Percentiles rank a stretch among this genome's conserved stretches.
Evolutionary conservation across 2,329 filamentous ascomycete species (phyloP).

Genomic region (Celoporthe dispersa): DNA sequence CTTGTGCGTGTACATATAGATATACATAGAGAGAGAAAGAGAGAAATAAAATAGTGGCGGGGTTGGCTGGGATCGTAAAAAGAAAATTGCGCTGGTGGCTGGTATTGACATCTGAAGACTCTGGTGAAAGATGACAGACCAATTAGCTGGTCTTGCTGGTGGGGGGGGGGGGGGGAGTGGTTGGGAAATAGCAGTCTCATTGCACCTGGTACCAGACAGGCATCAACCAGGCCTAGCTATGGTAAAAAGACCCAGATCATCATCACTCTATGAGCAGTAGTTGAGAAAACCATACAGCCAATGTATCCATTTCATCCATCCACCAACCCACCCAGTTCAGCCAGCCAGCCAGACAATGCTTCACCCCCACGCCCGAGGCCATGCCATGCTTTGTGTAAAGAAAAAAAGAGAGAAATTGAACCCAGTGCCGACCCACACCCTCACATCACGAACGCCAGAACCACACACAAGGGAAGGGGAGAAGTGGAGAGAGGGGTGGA

Average conservation of each 20-base stretch:
- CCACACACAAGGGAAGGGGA: not conserved
- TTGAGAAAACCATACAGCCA: not conserved
- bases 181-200: not conserved
- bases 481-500: not conserved
- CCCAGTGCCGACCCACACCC: too few relatives aligned
- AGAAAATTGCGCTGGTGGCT: too few relatives aligned
- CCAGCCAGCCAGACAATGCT: not conserved
- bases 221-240: not conserved
- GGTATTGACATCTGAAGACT: too few relatives aligned
- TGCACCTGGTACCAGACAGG: not conserved
- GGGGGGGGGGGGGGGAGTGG: too few relatives aligned
- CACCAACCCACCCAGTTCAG: not conserved
- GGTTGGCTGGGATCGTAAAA: too few relatives aligned
- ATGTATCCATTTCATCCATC: not conserved
- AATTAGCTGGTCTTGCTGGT: too few relatives aligned
- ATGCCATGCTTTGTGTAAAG: not conserved
- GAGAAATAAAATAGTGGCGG: not conserved
- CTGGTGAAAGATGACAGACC: too few relatives aligned
- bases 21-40: not conserved
- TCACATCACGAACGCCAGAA: not conserved
- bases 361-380: not conserved
- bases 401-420: not conserved
- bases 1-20: not conserved
- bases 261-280: not conserved
- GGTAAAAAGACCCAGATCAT: not conserved